phyloP scores from a whole-genome alignment of 1,284 basidiomycete species.

The Peniophora sp. region DNA sequence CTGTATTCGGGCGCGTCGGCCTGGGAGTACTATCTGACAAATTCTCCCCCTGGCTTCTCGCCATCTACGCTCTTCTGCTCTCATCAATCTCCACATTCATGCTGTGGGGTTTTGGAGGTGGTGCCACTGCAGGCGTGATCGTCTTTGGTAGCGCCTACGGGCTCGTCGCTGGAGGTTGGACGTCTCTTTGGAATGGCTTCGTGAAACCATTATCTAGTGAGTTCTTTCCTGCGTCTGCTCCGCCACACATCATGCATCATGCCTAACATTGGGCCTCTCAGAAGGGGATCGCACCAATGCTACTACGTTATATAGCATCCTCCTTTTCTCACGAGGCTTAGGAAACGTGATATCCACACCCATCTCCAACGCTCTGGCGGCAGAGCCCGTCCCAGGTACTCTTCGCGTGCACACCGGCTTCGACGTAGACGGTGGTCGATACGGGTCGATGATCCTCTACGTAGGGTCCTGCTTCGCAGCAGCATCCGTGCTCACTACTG shows the following conservation, averaged over 20 bases:
- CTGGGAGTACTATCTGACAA: slow-evolving; percentile 30
- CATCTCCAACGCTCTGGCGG: slow-evolving; percentile 22
- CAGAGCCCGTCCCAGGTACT: neutral
- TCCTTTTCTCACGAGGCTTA: slow-evolving; percentile 27
- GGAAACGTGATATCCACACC: slow-evolving; percentile 32
- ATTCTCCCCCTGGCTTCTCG: slow-evolving; percentile 25
- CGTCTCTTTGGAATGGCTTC: slow-evolving; percentile 18
- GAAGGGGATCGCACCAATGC: slow-evolving; percentile 24
- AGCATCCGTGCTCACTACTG: slow-evolving; percentile 12
- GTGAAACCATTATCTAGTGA: slow-evolving; percentile 15
- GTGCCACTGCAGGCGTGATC: slow-evolving; percentile 16
- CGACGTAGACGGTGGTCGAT: slow-evolving; percentile 22
- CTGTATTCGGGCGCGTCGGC: neutral
- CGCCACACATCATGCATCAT: neutral
- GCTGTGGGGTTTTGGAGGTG: slow-evolving; percentile 20
- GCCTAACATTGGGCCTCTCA: slow-evolving; percentile 6
- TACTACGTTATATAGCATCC: slow-evolving; percentile 25
- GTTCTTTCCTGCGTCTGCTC: neutral
- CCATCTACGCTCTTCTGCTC: slow-evolving; percentile 11
- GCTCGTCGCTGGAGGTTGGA: slow-evolving; percentile 19
- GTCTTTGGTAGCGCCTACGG: slow-evolving; percentile 19
- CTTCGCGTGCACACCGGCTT: slow-evolving; percentile 17
- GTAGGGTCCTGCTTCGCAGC: slow-evolving; percentile 26
- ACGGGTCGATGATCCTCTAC: slow-evolving; percentile 25
- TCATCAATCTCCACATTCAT: slow-evolving; percentile 18